Conservation (phyloP, 1,139 yeast species). For the Pichia sp. region DNA sequence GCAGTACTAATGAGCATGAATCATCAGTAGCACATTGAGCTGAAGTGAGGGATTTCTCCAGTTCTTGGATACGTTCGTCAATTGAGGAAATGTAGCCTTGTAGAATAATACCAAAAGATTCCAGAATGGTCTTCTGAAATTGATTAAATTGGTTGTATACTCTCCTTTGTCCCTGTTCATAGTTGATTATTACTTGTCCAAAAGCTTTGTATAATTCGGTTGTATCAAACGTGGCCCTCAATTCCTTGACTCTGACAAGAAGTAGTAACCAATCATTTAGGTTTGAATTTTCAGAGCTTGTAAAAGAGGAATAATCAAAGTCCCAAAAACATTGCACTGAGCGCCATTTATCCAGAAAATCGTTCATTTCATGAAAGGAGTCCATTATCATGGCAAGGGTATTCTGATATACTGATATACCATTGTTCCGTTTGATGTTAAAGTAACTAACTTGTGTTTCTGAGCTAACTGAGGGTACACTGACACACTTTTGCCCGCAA, state of each 20-base stretch:
- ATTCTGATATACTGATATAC: not conserved
- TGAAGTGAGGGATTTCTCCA: constrained; percentile 31
- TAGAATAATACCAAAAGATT: constrained; percentile 37
- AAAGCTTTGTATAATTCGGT: constrained; percentile 33
- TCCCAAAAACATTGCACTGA: constrained; percentile 58
- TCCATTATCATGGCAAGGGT: not conserved
- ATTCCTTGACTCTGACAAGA: constrained; percentile 38
- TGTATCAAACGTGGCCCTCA: constrained; percentile 47
- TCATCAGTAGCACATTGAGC: constrained; percentile 30
- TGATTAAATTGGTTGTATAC: constrained; percentile 49
- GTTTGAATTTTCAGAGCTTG: constrained; percentile 27
- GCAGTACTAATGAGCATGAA: constrained; percentile 30
- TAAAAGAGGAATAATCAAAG: constrained; percentile 15
- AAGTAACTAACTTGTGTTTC: not conserved
- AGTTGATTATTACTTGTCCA: constrained; percentile 39
- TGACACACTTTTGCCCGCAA: not conserved
- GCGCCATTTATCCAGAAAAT: constrained; percentile 45
- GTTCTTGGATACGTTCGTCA: constrained; percentile 24
- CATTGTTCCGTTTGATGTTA: not conserved
- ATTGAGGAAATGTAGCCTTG: constrained; percentile 25
- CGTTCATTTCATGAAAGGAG: constrained; percentile 24
- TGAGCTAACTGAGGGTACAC: too few relatives aligned
- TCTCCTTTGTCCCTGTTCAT: constrained; percentile 47
- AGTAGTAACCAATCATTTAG: constrained; percentile 43
- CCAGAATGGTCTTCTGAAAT: constrained; percentile 47